Evolutionary conservation across 2,329 filamentous ascomycete species (phyloP), one percentile per base, ranked within the genome.

Genomic region (Dactylonectria macrodidyma): DNA sequence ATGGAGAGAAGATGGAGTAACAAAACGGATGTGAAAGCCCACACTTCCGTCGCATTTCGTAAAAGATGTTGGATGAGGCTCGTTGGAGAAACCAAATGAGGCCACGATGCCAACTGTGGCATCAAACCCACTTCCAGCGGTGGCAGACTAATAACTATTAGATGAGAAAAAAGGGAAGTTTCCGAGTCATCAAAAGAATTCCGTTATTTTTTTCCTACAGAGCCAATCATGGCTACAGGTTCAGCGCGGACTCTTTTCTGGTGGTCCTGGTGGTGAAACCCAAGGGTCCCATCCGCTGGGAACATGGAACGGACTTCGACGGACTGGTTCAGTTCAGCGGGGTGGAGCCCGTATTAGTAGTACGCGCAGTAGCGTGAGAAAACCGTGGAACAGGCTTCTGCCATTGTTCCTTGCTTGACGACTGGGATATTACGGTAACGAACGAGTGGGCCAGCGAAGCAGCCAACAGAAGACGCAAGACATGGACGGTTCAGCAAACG

Each of bases 1-100:
- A 54, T 14, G 33, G 51, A 33, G 51, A 30, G 36, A 52, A 54
- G 19, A 54, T n/a, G 51, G 51, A 36, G 30, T 30, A 30, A 33
- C n/a, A 36, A 52, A 51, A 4, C 3, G 4, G 10, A 9, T 14
- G 26, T 30, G 26, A 10, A 51, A 34, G 30, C 41, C 26, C 50
- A 52, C 50, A n/a, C 50, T 19, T 19, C 34, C 14, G 26, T n/a
- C 48, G 33, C 19, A 51, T 26, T 14, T 34, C 26, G 50, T 54
- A 19, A 19, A 38, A 22, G 30, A 10, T 5, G 9, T 14, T 54
- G n/a, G 30, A 36, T 54, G 30, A 22, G 36, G 51, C 12, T 14
- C 51, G 34, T 54, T 36, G 30, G 51, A 36, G n/a, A n/a, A n/a
- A n/a, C 26, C 7, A 30, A 22, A 14, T 54, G 30, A 36, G 51